Evolutionary conservation across 108 stramenopile species (phyloP).

Genomic region (Phaeodactylum tricornutum): DNA sequence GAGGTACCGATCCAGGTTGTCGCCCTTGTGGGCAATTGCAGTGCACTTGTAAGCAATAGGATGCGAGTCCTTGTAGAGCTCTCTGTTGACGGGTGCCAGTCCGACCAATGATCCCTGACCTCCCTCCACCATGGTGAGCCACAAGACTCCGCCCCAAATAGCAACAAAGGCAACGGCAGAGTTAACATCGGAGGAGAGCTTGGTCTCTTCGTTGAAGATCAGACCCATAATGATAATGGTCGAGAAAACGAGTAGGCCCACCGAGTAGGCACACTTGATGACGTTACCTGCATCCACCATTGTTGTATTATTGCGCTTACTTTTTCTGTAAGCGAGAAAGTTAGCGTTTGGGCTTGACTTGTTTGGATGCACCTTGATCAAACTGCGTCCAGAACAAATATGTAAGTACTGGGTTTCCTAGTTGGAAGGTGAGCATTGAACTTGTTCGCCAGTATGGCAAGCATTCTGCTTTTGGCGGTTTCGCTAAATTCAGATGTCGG

Average conservation of each 20-base stretch:
- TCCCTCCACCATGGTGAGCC: slow-evolving; percentile 75
- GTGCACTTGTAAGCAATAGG: slow-evolving; percentile 51
- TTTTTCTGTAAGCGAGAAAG: too few species aligned
- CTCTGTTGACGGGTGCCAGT: slow-evolving; percentile 50
- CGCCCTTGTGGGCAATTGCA: slow-evolving; percentile 51
- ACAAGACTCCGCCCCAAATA: slow-evolving; percentile 37
- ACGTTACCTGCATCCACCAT: slow-evolving; percentile 1
- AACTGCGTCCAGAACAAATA: too few species aligned
- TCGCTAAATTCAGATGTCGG: too few species aligned
- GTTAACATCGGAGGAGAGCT: slow-evolving; percentile 34
- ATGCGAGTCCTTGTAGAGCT: slow-evolving; percentile 61
- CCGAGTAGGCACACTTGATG: slow-evolving; percentile 10
- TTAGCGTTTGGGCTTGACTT: too few species aligned
- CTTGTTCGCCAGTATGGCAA: too few species aligned
- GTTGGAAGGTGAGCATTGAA: too few species aligned
- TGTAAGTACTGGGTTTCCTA: too few species aligned
- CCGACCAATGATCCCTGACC: slow-evolving; percentile 70
- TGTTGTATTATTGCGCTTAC: too few species aligned
- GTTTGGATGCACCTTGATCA: too few species aligned
- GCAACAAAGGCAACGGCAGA: slow-evolving; percentile 39
- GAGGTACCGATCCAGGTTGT: slow-evolving; percentile 78
- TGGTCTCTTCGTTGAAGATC: slow-evolving; percentile 51
- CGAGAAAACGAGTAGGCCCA: slow-evolving; percentile 8
- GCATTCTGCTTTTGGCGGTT: too few species aligned
- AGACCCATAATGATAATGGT: slow-evolving; percentile 7